Conservation (phyloP, 495 filamentous ascomycete species). For the Podospora bellae-mahoneyi region DNA sequence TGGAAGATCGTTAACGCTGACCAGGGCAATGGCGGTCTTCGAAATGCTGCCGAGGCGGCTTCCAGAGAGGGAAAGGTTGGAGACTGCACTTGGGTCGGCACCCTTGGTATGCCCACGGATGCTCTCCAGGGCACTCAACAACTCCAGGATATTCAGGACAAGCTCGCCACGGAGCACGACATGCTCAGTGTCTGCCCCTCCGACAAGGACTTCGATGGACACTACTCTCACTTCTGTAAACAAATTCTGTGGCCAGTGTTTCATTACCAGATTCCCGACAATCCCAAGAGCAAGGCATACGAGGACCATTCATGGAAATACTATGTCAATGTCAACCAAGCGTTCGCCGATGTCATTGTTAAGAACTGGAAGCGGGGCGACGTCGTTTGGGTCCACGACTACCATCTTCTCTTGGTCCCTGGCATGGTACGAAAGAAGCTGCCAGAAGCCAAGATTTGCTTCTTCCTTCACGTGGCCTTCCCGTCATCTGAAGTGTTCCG, state of each 20-base stretch:
- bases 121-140: slow-evolving; percentile 63
- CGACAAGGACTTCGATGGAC: slow-evolving; percentile 85
- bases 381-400: slow-evolving; percentile 91
- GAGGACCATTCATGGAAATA: slow-evolving; percentile 94
- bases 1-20: slow-evolving; percentile 84
- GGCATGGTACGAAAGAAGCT: slow-evolving; percentile 81
- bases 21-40: slow-evolving; percentile 86
- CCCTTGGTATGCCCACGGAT: slow-evolving; percentile 88
- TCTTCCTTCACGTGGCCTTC: slow-evolving; percentile 92
- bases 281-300: slow-evolving; percentile 96
- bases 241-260: slow-evolving; percentile 88
- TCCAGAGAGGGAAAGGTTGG: slow-evolving; percentile 58
- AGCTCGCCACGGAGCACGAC: slow-evolving; percentile 72
- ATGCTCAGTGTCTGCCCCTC: slow-evolving; percentile 77
- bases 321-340: slow-evolving; percentile 85
- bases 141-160: slow-evolving; percentile 74
- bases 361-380: slow-evolving; percentile 89
- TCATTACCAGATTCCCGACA: slow-evolving; percentile 94
- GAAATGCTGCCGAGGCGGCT: slow-evolving; percentile 79
- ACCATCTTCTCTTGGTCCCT: slow-evolving; percentile 89
- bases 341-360: slow-evolving; percentile 82
- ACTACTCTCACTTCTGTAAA: slow-evolving; percentile 93
- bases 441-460: slow-evolving; percentile 88
- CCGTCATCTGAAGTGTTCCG: slow-evolving; percentile 93
- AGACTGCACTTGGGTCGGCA: slow-evolving; percentile 83